phyloP scores from a whole-genome alignment of 345 rosid genomes.

The Leavenworthia alabamica region DNA sequence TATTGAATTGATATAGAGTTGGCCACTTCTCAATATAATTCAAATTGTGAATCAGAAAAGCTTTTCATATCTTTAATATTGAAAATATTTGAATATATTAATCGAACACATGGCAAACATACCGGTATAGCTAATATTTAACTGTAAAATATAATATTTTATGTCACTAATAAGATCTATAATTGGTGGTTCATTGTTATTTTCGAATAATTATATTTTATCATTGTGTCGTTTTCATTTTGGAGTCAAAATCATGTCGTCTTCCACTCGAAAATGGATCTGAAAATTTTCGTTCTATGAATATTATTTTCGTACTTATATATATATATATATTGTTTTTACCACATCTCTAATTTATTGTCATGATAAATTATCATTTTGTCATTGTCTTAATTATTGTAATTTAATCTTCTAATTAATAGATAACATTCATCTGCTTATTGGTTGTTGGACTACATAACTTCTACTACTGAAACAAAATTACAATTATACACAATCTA shows the following conservation, averaged over 20 bases:
- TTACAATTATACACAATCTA: background rate
- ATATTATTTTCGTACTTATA: background rate
- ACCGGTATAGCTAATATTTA: background rate
- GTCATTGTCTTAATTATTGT: background rate
- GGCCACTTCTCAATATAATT: background rate
- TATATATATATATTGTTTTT: background rate
- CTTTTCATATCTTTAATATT: background rate
- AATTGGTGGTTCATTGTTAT: slow-evolving; percentile 27
- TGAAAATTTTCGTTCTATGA: background rate
- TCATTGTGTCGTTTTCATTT: slow-evolving; percentile 25
- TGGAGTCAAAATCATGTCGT: slow-evolving; percentile 28
- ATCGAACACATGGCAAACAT: slow-evolving; percentile 20
- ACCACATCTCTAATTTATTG: background rate
- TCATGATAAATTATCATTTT: background rate
- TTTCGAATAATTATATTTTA: slow-evolving; percentile 1
- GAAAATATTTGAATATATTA: background rate
- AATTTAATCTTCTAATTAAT: background rate
- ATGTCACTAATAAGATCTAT: slow-evolving; percentile 10
- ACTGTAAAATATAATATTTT: background rate
- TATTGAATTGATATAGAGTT: background rate
- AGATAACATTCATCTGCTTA: background rate
- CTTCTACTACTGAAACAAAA: background rate
- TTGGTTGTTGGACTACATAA: slow-evolving; percentile 7
- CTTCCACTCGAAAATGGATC: slow-evolving; percentile 26
- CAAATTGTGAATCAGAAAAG: background rate